Evolutionary conservation across 495 filamentous ascomycete species (phyloP).

Genomic region (Geoglossum glabrum): DNA sequence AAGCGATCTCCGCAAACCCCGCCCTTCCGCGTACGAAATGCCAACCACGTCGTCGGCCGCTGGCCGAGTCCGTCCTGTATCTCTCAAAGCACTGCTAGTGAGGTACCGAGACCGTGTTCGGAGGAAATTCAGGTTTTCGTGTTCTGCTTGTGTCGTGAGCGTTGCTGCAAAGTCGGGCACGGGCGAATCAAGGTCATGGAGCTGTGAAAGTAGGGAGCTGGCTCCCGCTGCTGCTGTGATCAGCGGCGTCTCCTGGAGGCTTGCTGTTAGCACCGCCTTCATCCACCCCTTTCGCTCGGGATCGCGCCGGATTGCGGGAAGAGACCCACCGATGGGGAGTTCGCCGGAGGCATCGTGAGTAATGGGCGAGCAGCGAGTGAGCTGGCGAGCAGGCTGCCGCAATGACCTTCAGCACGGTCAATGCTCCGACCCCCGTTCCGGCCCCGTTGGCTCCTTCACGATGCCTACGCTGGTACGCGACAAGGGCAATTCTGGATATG

Average conservation of each 20-base stretch:
- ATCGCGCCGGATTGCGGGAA: background rate
- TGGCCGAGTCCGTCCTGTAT: background rate
- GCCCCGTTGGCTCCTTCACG: too few relatives aligned
- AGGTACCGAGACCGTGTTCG: background rate
- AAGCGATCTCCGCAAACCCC: background rate
- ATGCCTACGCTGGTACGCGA: background rate
- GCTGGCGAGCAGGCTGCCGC: background rate
- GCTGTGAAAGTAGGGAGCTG: background rate
- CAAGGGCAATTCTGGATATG: background rate
- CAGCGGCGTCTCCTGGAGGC: background rate
- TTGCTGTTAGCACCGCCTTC: background rate
- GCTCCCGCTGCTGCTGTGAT: background rate
- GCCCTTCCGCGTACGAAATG: background rate
- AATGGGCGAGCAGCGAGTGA: background rate
- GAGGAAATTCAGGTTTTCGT: background rate
- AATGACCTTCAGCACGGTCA: background rate
- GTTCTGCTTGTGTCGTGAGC: constrained; percentile 3
- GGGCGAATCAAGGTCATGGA: background rate
- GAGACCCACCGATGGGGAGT: constrained; percentile 5
- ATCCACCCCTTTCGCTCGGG: background rate
- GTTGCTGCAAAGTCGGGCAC: constrained; percentile 3
- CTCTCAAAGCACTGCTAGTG: background rate
- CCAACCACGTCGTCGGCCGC: background rate
- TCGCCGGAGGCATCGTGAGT: constrained; percentile 5
- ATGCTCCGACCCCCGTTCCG: too few relatives aligned